These are phyloP conservation scores for Candida khao-thaluensis DNA, from an alignment of 805 yeast genomes.

Conservation along the genomic window DNA sequence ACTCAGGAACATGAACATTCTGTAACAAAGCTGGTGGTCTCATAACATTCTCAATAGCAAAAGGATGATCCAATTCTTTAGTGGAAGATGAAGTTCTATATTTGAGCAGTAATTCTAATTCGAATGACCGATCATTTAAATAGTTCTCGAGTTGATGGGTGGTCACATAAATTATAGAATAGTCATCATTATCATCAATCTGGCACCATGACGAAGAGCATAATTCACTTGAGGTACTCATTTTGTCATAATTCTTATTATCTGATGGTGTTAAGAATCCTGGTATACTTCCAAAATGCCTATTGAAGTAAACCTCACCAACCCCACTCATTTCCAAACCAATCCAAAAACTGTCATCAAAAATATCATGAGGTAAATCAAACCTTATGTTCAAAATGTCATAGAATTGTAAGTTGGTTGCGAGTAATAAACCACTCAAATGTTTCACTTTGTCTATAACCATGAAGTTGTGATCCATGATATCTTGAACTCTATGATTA, in stretches of 20 bases:
- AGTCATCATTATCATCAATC: conserved; percentile 23
- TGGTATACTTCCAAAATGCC: conserved; percentile 24
- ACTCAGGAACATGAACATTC: conserved; percentile 17
- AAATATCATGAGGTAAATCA: conserved; percentile 13
- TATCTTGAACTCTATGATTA: conserved; percentile 20
- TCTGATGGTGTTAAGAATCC: conserved; percentile 31
- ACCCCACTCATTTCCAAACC: conserved; percentile 34
- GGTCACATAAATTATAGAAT: conserved; percentile 28
- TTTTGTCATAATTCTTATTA: conserved; percentile 20
- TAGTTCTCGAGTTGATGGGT: conserved; percentile 36
- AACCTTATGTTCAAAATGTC: conserved; percentile 22
- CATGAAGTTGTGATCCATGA: conserved; percentile 30
- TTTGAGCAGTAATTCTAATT: conserved; percentile 17
- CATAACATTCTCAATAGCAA: conserved; percentile 23
- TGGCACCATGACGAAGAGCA: conserved; percentile 42
- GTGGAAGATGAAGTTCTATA: conserved; percentile 11
- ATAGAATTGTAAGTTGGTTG: conserved; percentile 25
- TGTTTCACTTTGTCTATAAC: conserved; percentile 27
- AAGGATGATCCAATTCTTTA: conserved; percentile 20
- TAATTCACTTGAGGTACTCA: conserved; percentile 27
- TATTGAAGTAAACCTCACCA: conserved; percentile 24
- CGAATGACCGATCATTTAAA: conserved; percentile 17
- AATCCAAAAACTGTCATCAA: conserved; percentile 32
- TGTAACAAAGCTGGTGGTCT: conserved; percentile 23
- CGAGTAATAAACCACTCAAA: conserved; percentile 27